phyloP scores from a whole-genome alignment of 306 rosid species.

The Hippophae gyantsensis region DNA sequence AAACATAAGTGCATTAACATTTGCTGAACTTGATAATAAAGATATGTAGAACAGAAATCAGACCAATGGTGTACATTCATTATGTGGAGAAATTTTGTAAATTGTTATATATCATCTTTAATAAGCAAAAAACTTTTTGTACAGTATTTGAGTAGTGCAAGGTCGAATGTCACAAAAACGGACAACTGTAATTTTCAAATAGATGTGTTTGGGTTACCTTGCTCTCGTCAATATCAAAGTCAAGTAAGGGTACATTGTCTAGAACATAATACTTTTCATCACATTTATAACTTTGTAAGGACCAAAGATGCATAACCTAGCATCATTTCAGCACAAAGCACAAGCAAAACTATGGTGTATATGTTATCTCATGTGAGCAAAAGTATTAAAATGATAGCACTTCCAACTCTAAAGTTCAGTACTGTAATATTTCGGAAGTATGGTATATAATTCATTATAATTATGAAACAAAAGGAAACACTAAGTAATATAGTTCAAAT shows the following conservation, averaged over 20 bases:
- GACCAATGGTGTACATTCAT: no score
- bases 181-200: conserved; percentile 9
- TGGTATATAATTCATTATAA: not conserved
- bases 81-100: no score
- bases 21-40: no score
- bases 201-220: conserved; percentile 42
- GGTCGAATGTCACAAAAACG: conserved; percentile 2
- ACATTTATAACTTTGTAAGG: conserved; percentile 55
- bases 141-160: not conserved
- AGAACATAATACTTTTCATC: conserved; percentile 51
- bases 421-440: not conserved
- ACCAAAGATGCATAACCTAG: conserved; percentile 81
- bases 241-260: conserved; percentile 34
- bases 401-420: not conserved
- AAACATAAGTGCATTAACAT: no score
- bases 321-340: conserved; percentile 14
- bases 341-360: conserved; percentile 16
- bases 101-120: no score
- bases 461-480: not conserved
- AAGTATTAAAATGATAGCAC: not conserved
- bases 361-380: conserved; percentile 5
- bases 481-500: not conserved
- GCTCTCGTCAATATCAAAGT: conserved; percentile 84
- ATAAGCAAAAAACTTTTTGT: not conserved
- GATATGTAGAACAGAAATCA: no score